These are phyloP conservation scores for Phytophthora tubulina DNA, from an alignment of 352 stramenopile genomes.

Conservation along the genomic window DNA sequence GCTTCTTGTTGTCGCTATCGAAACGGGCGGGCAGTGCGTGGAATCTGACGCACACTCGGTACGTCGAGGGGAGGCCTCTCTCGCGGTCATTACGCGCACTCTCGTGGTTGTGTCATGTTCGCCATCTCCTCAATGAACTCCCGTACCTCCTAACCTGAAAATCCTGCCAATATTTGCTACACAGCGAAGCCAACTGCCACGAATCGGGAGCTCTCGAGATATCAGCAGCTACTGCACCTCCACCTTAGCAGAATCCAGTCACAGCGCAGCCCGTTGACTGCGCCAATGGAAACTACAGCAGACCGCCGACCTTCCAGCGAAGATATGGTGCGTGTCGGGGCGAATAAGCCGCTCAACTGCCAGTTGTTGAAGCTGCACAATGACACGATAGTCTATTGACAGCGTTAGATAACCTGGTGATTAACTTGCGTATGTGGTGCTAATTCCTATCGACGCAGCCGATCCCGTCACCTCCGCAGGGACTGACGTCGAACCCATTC, in stretches of 20 bases:
- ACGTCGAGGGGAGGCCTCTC: slow-evolving; percentile 27
- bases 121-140: not conserved
- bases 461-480: slow-evolving; percentile 35
- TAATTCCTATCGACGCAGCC: slow-evolving; percentile 29
- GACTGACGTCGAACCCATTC: slow-evolving; percentile 72
- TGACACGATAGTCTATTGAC: slow-evolving; percentile 13
- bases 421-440: not conserved
- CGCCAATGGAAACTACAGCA: slow-evolving; percentile 31
- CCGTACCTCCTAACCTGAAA: slow-evolving; percentile 7
- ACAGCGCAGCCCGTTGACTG: not conserved
- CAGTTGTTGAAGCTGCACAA: slow-evolving; percentile 26
- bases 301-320: slow-evolving; percentile 23
- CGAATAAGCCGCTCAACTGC: not conserved
- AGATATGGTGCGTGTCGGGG: slow-evolving; percentile 29
- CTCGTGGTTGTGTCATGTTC: not conserved
- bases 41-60: slow-evolving; percentile 29
- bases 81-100: not conserved
- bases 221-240: slow-evolving; percentile 26
- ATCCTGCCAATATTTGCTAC: not conserved
- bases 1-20: slow-evolving; percentile 2
- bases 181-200: slow-evolving; percentile 19
- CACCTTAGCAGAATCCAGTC: slow-evolving; percentile 21
- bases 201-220: slow-evolving; percentile 4
- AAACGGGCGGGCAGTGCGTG: slow-evolving; percentile 23
- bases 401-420: not conserved